These are phyloP conservation scores for Pestalotiopsis sp. DNA, from an alignment of 2,329 filamentous ascomycete genomes.

Conservation along the genomic window DNA sequence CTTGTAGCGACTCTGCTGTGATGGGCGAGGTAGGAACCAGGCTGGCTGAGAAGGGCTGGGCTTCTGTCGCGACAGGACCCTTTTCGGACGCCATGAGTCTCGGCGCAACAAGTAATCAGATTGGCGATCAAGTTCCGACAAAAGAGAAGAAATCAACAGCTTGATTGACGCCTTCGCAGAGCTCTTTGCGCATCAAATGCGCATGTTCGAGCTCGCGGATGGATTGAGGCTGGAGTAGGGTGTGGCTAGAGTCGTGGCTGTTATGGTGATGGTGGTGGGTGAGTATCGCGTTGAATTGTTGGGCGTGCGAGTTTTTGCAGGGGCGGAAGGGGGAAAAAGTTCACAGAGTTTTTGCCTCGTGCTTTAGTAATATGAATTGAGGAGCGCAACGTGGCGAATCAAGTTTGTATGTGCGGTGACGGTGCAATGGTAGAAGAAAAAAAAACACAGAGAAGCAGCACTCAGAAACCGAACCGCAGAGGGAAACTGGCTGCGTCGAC, in stretches of 20 bases:
- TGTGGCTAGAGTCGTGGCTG: constrained; percentile 39
- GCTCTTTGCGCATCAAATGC: constrained; percentile 33
- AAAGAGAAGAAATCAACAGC: constrained; percentile 24
- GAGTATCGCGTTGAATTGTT: constrained; percentile 20
- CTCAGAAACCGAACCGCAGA: neutral
- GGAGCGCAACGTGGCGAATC: constrained; percentile 1
- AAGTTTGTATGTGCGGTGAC: neutral
- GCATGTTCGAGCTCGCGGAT: constrained; percentile 30
- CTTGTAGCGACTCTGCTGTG: constrained; percentile 42
- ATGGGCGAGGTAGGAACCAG: constrained; percentile 37
- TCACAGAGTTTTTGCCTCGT: neutral
- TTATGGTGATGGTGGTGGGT: constrained; percentile 29
- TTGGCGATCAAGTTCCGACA: constrained; percentile 26
- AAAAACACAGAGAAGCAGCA: neutral
- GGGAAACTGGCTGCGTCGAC: neutral
- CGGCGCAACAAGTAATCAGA: constrained; percentile 19
- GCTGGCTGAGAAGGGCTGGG: constrained; percentile 40
- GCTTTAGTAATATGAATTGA: constrained; percentile 3
- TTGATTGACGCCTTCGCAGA: constrained; percentile 22
- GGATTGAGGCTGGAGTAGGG: constrained; percentile 29
- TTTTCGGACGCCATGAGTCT: constrained; percentile 56
- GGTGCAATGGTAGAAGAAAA: neutral
- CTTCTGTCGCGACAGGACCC: constrained; percentile 54
- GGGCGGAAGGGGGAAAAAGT: neutral
- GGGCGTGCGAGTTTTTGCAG: neutral